A percentile compares a stretch with the other conserved stretches of the same genome.
Conservation (phyloP, 495 filamentous ascomycete genomes). For the Extremus antarcticus region DNA sequence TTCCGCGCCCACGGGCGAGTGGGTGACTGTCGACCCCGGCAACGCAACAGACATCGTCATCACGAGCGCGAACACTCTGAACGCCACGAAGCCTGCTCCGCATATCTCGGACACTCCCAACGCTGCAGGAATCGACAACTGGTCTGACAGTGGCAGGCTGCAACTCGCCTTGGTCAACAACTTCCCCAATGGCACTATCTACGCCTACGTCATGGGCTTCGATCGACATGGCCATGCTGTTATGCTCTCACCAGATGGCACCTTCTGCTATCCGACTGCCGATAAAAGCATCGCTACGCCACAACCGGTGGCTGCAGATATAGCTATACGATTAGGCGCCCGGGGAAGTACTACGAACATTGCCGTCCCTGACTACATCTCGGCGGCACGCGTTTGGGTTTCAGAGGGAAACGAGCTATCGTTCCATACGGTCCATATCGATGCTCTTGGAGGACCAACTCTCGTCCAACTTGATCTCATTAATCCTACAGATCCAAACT, state of each 20-base stretch:
- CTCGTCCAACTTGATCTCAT: constrained; percentile 35
- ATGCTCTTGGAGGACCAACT: constrained; percentile 19
- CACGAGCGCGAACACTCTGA: constrained; percentile 13
- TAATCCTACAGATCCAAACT: constrained; percentile 35
- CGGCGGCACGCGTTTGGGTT: constrained; percentile 35
- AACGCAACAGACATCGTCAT: constrained; percentile 13
- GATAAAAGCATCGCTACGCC: constrained; percentile 19
- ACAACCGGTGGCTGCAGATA: constrained; percentile 21
- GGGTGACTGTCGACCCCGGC: constrained; percentile 10
- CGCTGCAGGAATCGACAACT: neutral
- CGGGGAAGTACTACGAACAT: constrained; percentile 31
- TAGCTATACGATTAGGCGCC: constrained; percentile 25
- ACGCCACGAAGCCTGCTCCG: constrained; percentile 11
- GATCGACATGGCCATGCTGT: constrained; percentile 26
- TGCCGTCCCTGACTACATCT: constrained; percentile 32
- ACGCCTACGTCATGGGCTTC: constrained; percentile 33
- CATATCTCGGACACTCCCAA: neutral
- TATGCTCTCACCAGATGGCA: constrained; percentile 31
- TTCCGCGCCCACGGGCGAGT: neutral
- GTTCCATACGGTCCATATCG: constrained; percentile 31
- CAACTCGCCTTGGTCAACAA: constrained; percentile 32
- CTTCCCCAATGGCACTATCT: constrained; percentile 26
- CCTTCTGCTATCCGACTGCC: constrained; percentile 30
- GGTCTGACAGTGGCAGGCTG: constrained; percentile 6
- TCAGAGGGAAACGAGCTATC: constrained; percentile 31